Base-by-base conservation (phyloP, 306 rosid genomes). In the Begonia masoniana region DNA sequence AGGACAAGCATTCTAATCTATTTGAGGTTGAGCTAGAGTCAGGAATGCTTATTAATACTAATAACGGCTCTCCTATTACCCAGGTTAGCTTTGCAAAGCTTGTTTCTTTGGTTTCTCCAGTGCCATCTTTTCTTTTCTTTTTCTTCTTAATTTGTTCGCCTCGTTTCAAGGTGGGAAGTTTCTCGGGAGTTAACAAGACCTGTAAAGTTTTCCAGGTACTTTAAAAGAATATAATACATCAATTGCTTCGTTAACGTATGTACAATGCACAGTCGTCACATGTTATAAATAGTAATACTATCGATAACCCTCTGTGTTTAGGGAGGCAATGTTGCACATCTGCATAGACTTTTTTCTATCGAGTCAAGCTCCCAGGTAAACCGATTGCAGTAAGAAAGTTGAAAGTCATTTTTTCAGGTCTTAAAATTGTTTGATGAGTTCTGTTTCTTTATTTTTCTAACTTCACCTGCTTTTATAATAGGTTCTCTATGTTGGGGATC, bases 401-500 rank as follows among this genome's bases (percentile, higher is more conserved):
- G 7, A 31, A 31, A 31, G 39, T 31, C 39, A 31, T 31, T 31
- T 45, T 45, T 45, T 10, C 6, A 9, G 9, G 42, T 35, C 60
- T 10, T 31, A 41, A 10, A 15, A 3, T 41, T 56, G 16, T 36
- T 43, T 24, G 15, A 52, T 17, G 9, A n/a, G n/a, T n/a, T n/a
- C n/a, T n/a, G n/a, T n/a, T n/a, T n/a, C n/a, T n/a, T n/a, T n/a
- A n/a, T n/a, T n/a, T n/a, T n/a, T n/a, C 15, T 31, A 52, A 35
- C 35, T 36, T 12, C 24, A 11, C 55, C 0, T 43, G 14, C 12
- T 6, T 31, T 58, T 67, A 54, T 9, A 15, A 50, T 60, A 91
- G 99, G 99, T 92, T 92, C 84, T 92, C 46, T 92, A 92, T 65
- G 99, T 86, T 70, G 96, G 99, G 60, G 99, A 92, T 74, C 99